Percentiles rank a stretch among this genome's conserved stretches.
Conservation (phyloP, 1,139 yeast genomes). For the Candida tropicalis region DNA sequence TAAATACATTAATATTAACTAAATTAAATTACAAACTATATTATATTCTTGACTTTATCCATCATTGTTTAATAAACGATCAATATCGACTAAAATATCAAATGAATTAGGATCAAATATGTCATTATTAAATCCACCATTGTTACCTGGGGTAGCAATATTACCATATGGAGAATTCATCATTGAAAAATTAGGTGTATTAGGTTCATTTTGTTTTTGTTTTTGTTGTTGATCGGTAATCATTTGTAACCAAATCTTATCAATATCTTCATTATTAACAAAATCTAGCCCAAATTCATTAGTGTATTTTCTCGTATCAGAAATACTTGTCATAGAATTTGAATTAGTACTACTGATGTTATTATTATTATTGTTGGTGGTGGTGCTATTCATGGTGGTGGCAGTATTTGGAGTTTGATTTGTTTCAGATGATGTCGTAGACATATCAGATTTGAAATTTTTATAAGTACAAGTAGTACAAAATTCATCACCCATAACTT, state of each 20-base stretch:
- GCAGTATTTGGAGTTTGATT: slow-evolving; percentile 1
- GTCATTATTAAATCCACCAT: slow-evolving; percentile 5
- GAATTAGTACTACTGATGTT: no score
- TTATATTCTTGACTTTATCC: no score
- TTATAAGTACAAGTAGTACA: slow-evolving; percentile 14
- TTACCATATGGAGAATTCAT: background rate
- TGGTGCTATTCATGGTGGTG: background rate
- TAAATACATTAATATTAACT: background rate
- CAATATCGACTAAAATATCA: slow-evolving; percentile 30
- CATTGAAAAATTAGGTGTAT: background rate
- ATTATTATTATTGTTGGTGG: slow-evolving; percentile 5
- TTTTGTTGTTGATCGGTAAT: slow-evolving; percentile 24
- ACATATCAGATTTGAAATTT: slow-evolving; percentile 5
- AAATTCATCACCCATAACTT: slow-evolving; percentile 17
- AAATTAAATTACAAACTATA: background rate
- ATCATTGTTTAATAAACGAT: slow-evolving; percentile 19
- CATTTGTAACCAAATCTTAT: slow-evolving; percentile 43
- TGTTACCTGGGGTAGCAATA: slow-evolving; percentile 6
- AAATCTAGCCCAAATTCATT: slow-evolving; percentile 26
- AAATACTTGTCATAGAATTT: slow-evolving; percentile 1
- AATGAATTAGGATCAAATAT: slow-evolving; percentile 14
- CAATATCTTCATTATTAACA: slow-evolving; percentile 38
- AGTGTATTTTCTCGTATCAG: slow-evolving; percentile 13
- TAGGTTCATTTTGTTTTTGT: slow-evolving; percentile 5
- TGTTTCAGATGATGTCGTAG: slow-evolving; percentile 8